Conservation (phyloP, 2,329 filamentous ascomycete genomes). For the Hirsutella rhossiliensis region DNA sequence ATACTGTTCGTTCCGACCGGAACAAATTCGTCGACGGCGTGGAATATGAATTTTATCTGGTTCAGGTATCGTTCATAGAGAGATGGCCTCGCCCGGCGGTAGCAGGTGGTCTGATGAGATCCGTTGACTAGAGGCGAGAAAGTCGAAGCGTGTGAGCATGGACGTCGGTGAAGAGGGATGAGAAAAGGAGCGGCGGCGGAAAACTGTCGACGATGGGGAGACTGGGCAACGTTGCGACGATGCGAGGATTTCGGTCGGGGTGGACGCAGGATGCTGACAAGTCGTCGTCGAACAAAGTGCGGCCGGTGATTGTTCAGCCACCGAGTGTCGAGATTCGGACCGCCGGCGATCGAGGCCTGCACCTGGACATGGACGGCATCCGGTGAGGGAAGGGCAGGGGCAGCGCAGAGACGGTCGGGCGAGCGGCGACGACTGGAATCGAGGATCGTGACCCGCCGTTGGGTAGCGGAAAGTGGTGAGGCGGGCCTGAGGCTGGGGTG, state of each 20-base stretch:
- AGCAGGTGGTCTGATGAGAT: no score
- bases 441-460: conserved; percentile 1
- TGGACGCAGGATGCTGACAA: background rate
- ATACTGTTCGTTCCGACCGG: no score
- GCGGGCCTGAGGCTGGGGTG: background rate
- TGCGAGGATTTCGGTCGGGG: background rate
- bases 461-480: conserved; percentile 4
- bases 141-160: no score
- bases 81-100: no score
- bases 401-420: background rate
- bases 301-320: background rate
- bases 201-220: background rate
- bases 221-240: background rate
- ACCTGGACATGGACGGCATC: conserved; percentile 3
- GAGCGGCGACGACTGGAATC: background rate
- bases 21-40: no score
- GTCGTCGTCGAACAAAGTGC: background rate
- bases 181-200: no score
- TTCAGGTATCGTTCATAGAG: no score
- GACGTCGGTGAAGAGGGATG: no score
- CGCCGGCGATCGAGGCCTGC: conserved; percentile 1
- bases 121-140: no score
- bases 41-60: no score
- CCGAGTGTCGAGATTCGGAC: conserved; percentile 3
- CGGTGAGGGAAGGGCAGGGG: background rate